Base-by-base conservation (phyloP, 495 filamentous ascomycete genomes). In the Hypoxylon fuscum region DNA sequence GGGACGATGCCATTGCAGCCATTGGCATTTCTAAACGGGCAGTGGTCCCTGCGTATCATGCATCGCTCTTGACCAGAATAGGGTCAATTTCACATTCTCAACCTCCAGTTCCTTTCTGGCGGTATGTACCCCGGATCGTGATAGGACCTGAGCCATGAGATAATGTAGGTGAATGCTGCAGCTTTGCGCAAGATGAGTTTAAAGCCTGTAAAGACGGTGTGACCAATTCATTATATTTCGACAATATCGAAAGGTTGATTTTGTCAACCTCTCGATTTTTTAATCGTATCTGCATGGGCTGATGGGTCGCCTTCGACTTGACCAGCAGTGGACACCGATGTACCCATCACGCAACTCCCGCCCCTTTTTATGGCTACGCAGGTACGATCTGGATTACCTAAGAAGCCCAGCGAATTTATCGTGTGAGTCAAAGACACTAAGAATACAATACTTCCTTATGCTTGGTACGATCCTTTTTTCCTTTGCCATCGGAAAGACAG, bases 301-400 rank as follows among this genome's bases (percentile, higher is more conserved):
- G 43, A 42, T 43, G 37, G 37, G 21, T 37, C 27, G 23, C 20
- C 48, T 46, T 49, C 27, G 50, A 37, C 48, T 14, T 22, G 50
- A 37, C 48, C 20, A 40, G 50, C 42, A 37, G 20, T 51, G 49
- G 45, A 35, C 40, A n/a, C 20, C 22, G 20, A 57, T 6, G 14
- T 40, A 47, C 44, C 20, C 34, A 27, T 64, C 53, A 48, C 60
- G 48, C 46, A 53, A 58, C 48, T 47, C 47, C 34, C 45, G 32
- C 41, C 59, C 46, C 51, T 35, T 50, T 55, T 60, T 45, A 44
- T 20, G 43, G 51, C 18, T 37, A 55, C 55, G 51, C 50, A 66
- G 62, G 62, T 66, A 66, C 62, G 44, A 59, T 66, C 55, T 55
- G 51, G 45, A 59, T 66, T 56, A 66, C 51, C 23, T 60, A 65